Percentiles rank a stretch among this genome's conserved stretches.
Conservation (phyloP, 129 eudicot genomes). For the Flaveria linearis region DNA sequence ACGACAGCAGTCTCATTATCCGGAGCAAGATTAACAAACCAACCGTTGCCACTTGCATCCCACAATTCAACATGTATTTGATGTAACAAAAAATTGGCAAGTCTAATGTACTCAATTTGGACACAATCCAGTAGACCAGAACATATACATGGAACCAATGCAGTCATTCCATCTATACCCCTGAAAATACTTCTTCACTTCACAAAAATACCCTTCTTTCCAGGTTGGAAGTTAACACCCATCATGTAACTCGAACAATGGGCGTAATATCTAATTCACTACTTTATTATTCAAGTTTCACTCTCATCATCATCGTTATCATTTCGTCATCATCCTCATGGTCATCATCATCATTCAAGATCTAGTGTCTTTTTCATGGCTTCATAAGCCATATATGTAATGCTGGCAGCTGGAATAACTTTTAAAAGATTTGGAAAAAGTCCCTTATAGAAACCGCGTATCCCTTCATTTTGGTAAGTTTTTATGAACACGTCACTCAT, state of each 20-base stretch:
- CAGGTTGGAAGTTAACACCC: conserved; percentile 35
- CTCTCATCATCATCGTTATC: conserved; percentile 19
- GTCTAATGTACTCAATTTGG: conserved; percentile 28
- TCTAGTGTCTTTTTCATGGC: conserved; percentile 90
- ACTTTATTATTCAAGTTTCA: conserved; percentile 29
- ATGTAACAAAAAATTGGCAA: conserved; percentile 39
- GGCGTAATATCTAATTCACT: conserved; percentile 25
- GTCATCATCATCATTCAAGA: conserved; percentile 50
- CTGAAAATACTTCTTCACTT: conserved; percentile 14
- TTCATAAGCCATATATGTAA: conserved; percentile 89
- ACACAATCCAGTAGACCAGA: conserved; percentile 22
- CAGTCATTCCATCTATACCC: conserved; percentile 21
- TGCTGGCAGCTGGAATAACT: conserved; percentile 97
- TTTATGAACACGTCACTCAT: conserved; percentile 81
- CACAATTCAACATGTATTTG: conserved; percentile 34
- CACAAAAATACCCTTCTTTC: conserved; percentile 32
- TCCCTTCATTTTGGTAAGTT: conserved; percentile 73
- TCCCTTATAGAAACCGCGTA: conserved; percentile 91
- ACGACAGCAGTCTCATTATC: conserved; percentile 1
- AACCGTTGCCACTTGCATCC: conserved; percentile 16
- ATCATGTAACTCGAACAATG: conserved; percentile 29
- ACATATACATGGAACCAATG: conserved; percentile 33
- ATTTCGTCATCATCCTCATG: conserved; percentile 24
- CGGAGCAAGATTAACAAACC: not conserved
- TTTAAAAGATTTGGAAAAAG: conserved; percentile 92